phyloP scores from a whole-genome alignment of 75 land plant genomes.

The Cryptomeria japonica region DNA sequence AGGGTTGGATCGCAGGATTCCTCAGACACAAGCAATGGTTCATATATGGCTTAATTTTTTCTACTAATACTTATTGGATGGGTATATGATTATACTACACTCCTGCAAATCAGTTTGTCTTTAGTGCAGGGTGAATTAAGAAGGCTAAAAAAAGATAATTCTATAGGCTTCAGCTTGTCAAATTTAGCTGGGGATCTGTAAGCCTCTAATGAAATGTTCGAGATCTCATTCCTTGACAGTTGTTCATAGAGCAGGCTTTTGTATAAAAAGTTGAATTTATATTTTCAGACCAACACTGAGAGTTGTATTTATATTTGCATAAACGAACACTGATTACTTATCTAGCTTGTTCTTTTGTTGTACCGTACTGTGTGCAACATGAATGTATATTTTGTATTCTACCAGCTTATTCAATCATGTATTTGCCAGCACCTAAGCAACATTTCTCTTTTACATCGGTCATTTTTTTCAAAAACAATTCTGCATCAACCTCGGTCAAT shows the following conservation, averaged over 20 bases:
- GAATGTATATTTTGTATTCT: background rate
- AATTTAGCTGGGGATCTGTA: background rate
- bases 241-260: background rate
- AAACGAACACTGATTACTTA: background rate
- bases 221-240: background rate
- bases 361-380: background rate
- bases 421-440: background rate
- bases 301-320: background rate
- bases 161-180: background rate
- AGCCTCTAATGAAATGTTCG: background rate
- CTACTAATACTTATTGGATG: background rate
- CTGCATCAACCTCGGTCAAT: background rate
- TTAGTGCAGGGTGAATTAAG: background rate
- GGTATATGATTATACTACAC: background rate
- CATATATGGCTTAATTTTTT: conserved; percentile 5
- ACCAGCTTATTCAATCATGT: background rate
- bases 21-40: conserved; percentile 9
- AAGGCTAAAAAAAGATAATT: background rate
- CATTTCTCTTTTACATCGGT: background rate
- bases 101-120: background rate
- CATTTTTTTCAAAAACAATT: background rate
- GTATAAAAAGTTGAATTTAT: background rate
- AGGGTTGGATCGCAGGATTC: conserved; percentile 43
- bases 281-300: background rate
- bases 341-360: background rate